These are phyloP conservation scores for Erodium trifolium DNA, from an alignment of 441 rosid genomes.

Conservation along the genomic window DNA sequence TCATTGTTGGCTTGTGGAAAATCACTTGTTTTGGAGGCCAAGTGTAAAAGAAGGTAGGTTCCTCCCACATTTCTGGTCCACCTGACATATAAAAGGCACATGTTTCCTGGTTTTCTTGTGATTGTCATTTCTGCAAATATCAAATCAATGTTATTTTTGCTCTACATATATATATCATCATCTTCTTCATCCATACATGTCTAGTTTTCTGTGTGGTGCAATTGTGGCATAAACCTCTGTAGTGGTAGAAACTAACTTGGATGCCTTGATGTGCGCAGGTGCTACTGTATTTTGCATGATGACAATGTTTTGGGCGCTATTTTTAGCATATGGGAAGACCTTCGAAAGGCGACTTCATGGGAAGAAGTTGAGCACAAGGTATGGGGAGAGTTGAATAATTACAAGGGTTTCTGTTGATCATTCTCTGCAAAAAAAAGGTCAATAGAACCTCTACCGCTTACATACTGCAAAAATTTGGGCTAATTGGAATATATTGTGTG, in stretches of 20 bases:
- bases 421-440: background rate
- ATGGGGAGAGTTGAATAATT: conserved; percentile 70
- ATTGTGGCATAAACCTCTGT: background rate
- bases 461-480: background rate
- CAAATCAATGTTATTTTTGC: background rate
- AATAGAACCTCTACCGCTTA: background rate
- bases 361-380: conserved; percentile 73
- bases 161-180: background rate
- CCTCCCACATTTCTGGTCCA: background rate
- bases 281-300: conserved; percentile 80
- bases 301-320: conserved; percentile 82
- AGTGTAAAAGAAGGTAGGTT: background rate
- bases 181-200: background rate
- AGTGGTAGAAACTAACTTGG: background rate
- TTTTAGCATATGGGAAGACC: conserved; percentile 71
- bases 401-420: conserved; percentile 18
- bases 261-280: conserved; percentile 40
- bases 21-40: background rate
- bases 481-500: background rate
- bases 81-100: background rate
- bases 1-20: background rate
- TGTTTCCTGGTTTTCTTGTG: background rate
- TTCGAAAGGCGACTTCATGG: conserved; percentile 58
- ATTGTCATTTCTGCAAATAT: background rate
- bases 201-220: background rate